Conservation (phyloP, 2,329 filamentous ascomycete genomes). For the Clarireedia monteithiana region DNA sequence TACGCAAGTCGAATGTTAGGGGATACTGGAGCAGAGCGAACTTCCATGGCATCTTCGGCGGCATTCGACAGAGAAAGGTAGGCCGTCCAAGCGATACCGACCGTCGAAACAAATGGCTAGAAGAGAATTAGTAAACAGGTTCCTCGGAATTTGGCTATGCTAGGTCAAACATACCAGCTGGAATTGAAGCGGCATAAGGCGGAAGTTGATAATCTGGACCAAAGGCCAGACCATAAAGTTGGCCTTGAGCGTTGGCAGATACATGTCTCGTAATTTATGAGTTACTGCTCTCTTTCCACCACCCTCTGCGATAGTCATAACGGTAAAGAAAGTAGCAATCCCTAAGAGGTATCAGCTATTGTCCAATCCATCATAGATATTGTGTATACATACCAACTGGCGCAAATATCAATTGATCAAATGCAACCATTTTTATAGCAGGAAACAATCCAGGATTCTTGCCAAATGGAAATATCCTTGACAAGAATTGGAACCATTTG, state of each 20-base stretch:
- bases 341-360: slow-evolving; percentile 35
- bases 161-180: slow-evolving; percentile 69
- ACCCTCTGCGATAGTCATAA: slow-evolving; percentile 93
- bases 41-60: slow-evolving; percentile 44
- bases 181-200: slow-evolving; percentile 88
- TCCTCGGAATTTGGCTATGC: background rate
- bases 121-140: slow-evolving; percentile 11
- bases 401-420: slow-evolving; percentile 90
- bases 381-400: slow-evolving; percentile 56
- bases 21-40: slow-evolving; percentile 27
- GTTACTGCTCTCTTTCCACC: slow-evolving; percentile 72
- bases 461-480: slow-evolving; percentile 73
- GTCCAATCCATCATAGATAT: background rate
- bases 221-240: slow-evolving; percentile 94
- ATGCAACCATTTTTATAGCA: slow-evolving; percentile 81
- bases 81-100: slow-evolving; percentile 96
- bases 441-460: slow-evolving; percentile 67
- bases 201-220: slow-evolving; percentile 95
- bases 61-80: slow-evolving; percentile 91
- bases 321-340: slow-evolving; percentile 84
- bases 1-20: slow-evolving; percentile 29
- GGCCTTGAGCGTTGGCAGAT: slow-evolving; percentile 86
- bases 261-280: slow-evolving; percentile 88
- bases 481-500: slow-evolving; percentile 89
- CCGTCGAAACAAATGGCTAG: slow-evolving; percentile 88